These are phyloP conservation scores for Exobasidium cylindrosporum DNA, from an alignment of 1,284 basidiomycete species.

Conservation along the genomic window DNA sequence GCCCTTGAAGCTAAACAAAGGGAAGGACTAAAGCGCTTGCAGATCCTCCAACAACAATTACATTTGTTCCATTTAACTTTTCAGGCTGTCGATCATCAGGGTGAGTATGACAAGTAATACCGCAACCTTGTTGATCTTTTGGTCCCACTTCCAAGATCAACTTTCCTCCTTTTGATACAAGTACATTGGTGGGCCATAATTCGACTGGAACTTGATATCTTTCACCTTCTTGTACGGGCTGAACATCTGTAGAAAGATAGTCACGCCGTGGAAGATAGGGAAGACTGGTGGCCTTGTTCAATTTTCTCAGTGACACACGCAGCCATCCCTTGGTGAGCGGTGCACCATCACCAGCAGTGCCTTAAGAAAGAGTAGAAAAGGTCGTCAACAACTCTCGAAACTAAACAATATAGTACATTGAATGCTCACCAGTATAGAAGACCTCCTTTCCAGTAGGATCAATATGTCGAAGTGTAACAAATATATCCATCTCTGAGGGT, in stretches of 20 bases:
- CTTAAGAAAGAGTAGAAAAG: slow-evolving; percentile 9
- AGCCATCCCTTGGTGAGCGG: slow-evolving; percentile 54
- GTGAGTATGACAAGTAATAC: slow-evolving; percentile 18
- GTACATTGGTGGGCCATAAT: slow-evolving; percentile 53
- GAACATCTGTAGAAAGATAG: slow-evolving; percentile 42
- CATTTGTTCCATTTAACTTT: slow-evolving; percentile 17
- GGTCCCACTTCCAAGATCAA: slow-evolving; percentile 46
- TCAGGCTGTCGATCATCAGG: slow-evolving; percentile 16
- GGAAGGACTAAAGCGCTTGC: neutral
- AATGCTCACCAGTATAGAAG: slow-evolving; percentile 41
- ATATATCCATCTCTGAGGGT: slow-evolving; percentile 53
- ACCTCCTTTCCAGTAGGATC: slow-evolving; percentile 51
- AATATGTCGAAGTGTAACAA: slow-evolving; percentile 52
- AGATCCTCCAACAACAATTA: slow-evolving; percentile 8
- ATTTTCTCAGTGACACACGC: slow-evolving; percentile 46
- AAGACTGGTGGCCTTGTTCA: slow-evolving; percentile 30
- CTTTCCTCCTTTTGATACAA: slow-evolving; percentile 38
- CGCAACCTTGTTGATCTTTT: slow-evolving; percentile 23
- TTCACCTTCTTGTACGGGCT: slow-evolving; percentile 30
- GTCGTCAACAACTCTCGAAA: neutral
- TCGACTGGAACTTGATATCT: slow-evolving; percentile 48
- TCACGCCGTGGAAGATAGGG: slow-evolving; percentile 47
- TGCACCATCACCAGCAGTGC: slow-evolving; percentile 51
- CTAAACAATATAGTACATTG: no score
- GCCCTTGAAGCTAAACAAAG: slow-evolving; percentile 1